Conservation (phyloP, 2,329 filamentous ascomycete species). For the Stagonosporopsis tanaceti region DNA sequence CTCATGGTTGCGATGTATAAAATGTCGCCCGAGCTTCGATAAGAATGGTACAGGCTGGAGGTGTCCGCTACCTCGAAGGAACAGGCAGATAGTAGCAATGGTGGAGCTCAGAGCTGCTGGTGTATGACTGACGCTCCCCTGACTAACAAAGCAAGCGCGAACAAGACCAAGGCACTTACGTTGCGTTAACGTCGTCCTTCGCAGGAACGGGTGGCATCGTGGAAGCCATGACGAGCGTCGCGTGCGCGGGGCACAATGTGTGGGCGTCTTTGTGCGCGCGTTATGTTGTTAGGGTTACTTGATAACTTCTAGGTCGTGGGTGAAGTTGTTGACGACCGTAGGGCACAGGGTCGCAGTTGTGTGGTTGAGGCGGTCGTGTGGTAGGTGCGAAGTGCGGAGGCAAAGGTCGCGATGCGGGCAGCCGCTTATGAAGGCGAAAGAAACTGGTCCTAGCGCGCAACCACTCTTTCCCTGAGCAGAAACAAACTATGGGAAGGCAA, state of each 20-base stretch:
- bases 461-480: conserved; percentile 1
- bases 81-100: not conserved
- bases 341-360: conserved; percentile 6
- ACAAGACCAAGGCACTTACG: conserved; percentile 58
- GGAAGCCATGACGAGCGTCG: conserved; percentile 40
- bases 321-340: not conserved
- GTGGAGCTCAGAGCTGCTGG: not conserved
- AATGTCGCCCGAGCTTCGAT: not conserved
- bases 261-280: conserved; percentile 41
- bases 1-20: not conserved
- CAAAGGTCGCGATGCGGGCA: conserved; percentile 17
- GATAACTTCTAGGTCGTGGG: not conserved
- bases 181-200: conserved; percentile 67
- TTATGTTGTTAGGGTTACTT: conserved; percentile 11
- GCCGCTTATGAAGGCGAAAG: conserved; percentile 8
- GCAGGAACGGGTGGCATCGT: conserved; percentile 56
- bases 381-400: conserved; percentile 15
- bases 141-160: not conserved
- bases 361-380: conserved; percentile 13
- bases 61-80: not conserved
- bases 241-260: conserved; percentile 19
- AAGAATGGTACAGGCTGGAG: not conserved
- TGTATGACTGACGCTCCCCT: not conserved
- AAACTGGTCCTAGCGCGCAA: conserved; percentile 5
- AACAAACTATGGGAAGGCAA: conserved; percentile 5